Base-by-base conservation (phyloP, 768 basidiomycete species). In the Boletus insuetus region DNA sequence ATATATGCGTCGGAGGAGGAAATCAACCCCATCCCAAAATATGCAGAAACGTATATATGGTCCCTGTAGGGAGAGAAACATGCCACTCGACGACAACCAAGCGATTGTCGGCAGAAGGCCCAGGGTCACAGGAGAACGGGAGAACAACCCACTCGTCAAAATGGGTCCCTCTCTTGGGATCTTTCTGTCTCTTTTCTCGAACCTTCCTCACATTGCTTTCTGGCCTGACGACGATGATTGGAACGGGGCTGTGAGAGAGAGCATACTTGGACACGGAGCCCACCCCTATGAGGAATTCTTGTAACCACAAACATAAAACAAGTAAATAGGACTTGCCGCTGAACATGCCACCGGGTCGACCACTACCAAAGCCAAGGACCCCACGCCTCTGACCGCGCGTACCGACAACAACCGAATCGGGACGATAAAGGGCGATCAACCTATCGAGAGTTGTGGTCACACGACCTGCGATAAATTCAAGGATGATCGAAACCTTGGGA, bases 201-300 rank as follows among this genome's bases (percentile, higher is more conserved):
- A 84, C 83, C 69, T 95, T 95, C 59, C 83, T 82, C 29, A 94
- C 85, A 65, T 94, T 93, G 37, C 90, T 80, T 63, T 93, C 91
- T 2, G 94, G 92, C 4, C 93, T 81, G 40, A 98, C 94, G 49
- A 98, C 96, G 58, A 98, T 94, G 62, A 97, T 91, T 3, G 96
- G 96, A 0, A 99, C 93, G 2, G 96, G 94, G 1, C 93, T 94
- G 66, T 91, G 94, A 17, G 89, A 87, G 41, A 97, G 82, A 58
- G 90, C 92, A 67, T 91, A 89, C 60, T 85, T 89, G 56, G 47
- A 64, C 8, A 88, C 83, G 22, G 82, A 83, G 13, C 87, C 87
- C 61, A 89, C 81, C 13, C 76, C 83, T 46, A 77, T 46, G 82
- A 67, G 19, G 77, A n/a, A 38, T 14, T 13, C 26, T 46, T 38